These are phyloP conservation scores for Lachnellula occidentalis DNA, from an alignment of 2,329 filamentous ascomycete genomes.

Conservation along the genomic window DNA sequence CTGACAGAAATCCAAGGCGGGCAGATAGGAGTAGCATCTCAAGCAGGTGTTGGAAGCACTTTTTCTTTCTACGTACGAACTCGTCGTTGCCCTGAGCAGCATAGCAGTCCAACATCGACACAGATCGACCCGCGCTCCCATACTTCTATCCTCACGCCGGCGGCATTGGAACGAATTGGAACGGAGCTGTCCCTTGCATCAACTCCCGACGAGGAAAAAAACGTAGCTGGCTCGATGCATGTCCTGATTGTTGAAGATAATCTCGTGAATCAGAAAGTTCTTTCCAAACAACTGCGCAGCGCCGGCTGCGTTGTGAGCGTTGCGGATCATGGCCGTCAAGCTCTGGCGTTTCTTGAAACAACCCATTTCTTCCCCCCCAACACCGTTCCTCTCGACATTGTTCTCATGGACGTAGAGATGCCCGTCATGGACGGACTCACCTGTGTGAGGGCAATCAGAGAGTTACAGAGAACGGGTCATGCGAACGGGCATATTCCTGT, in stretches of 20 bases:
- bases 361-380: conserved; percentile 49
- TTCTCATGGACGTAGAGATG: conserved; percentile 46
- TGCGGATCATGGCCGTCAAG: conserved; percentile 58
- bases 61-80: conserved; percentile 55
- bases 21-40: conserved; percentile 56
- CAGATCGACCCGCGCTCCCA: not conserved
- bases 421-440: conserved; percentile 44
- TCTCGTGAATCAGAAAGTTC: conserved; percentile 58
- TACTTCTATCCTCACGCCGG: not conserved
- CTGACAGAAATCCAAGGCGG: conserved; percentile 60
- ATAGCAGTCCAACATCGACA: too few species aligned
- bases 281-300: conserved; percentile 54
- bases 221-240: not conserved
- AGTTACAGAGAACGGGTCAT: conserved; percentile 33
- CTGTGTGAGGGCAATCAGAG: conserved; percentile 37
- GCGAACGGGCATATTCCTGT: conserved; percentile 46
- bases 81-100: not conserved
- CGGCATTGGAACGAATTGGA: not conserved
- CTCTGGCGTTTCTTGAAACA: conserved; percentile 49
- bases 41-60: conserved; percentile 49
- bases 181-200: too few species aligned
- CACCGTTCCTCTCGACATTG: conserved; percentile 47
- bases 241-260: conserved; percentile 64
- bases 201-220: not conserved
- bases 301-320: conserved; percentile 55